Evolutionary conservation across 2,329 filamentous ascomycete species (phyloP), one percentile per base, ranked within the genome.

Genomic region (Fusarium coffeatum): DNA sequence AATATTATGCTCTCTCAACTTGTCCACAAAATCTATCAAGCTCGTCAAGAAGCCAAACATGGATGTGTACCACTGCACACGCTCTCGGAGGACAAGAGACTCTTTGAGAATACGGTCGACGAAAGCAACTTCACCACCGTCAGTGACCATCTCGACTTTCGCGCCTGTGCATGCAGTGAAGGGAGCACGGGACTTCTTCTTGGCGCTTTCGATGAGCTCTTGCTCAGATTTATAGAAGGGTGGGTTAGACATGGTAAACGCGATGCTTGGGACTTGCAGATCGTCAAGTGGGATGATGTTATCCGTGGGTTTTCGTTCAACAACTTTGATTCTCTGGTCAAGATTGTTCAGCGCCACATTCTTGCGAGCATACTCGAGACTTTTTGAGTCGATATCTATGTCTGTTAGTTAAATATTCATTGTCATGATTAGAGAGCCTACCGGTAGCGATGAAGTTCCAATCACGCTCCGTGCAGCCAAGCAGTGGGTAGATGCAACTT

Each of bases 191-290:
- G 85, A 80, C 78, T 98, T 97, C 40, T 85, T 80, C 18, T 83
- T 78, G 0, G 92, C 91, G 3, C 90, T 91, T 6, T 83, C 80
- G 5, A 86, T 71, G 79, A 98, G 87, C 53, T 97, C 93, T 8
- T 85, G 80, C 5, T 86, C 81, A 0, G 92, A 94, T n/a, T 84
- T 80, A 82, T 98, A 98, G 81, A 99, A 99, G 0, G 96, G 96
- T 0, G 96, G 96, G 72, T 99, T 99, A 69, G 92, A 95, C 89
- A 98, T 97, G 62, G 88, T 89, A 77, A 98, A 98, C 76, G 95
- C 90, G 45, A 97, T 83, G 5, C 67, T 76, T 10, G 81, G 77
- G 7, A 87, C 76, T 23, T 78, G 79, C 2, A 90, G 76, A 1
- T 84, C 83, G 41, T 89, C 82, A 0, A 93, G 76, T 0, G 92